These are phyloP conservation scores for Pelargonium nanum DNA, from an alignment of 345 rosid species.

Conservation along the genomic window DNA sequence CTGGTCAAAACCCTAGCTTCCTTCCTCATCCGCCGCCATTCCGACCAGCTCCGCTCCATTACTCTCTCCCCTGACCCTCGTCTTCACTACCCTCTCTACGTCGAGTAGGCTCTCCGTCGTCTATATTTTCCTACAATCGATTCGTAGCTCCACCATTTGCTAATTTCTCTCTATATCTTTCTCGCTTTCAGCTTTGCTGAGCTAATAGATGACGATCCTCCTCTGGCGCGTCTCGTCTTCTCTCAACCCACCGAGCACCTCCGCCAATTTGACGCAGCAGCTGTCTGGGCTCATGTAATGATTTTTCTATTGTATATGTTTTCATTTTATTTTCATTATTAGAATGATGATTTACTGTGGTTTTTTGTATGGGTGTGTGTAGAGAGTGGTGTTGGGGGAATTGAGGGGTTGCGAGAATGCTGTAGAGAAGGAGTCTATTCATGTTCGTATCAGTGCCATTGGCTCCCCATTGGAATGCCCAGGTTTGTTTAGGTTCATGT, in stretches of 20 bases:
- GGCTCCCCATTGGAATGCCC: conserved; percentile 81
- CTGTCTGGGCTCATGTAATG: conserved; percentile 71
- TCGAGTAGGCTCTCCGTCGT: conserved; percentile 32
- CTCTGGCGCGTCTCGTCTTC: conserved; percentile 49
- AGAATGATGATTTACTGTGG: background rate
- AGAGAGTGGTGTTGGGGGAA: conserved; percentile 50
- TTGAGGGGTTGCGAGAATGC: conserved; percentile 41
- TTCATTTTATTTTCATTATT: background rate
- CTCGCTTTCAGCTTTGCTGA: conserved; percentile 54
- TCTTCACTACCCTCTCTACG: conserved; percentile 63
- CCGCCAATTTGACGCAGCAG: conserved; percentile 57
- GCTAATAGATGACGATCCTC: conserved; percentile 53
- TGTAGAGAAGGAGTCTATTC: conserved; percentile 62
- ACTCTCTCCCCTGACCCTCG: conserved; percentile 61
- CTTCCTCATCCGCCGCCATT: conserved; percentile 42
- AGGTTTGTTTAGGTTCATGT: conserved; percentile 28
- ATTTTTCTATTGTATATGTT: background rate
- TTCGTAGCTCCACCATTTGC: background rate
- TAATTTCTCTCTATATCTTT: background rate
- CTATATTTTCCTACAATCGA: background rate
- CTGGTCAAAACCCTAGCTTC: conserved; percentile 39
- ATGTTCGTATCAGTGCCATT: conserved; percentile 60
- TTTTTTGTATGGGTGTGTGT: conserved; percentile 9
- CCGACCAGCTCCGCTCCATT: conserved; percentile 59
- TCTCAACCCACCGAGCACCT: conserved; percentile 44